phyloP scores from a whole-genome alignment of 768 basidiomycete genomes.

The Pleurotus tuber-regium region DNA sequence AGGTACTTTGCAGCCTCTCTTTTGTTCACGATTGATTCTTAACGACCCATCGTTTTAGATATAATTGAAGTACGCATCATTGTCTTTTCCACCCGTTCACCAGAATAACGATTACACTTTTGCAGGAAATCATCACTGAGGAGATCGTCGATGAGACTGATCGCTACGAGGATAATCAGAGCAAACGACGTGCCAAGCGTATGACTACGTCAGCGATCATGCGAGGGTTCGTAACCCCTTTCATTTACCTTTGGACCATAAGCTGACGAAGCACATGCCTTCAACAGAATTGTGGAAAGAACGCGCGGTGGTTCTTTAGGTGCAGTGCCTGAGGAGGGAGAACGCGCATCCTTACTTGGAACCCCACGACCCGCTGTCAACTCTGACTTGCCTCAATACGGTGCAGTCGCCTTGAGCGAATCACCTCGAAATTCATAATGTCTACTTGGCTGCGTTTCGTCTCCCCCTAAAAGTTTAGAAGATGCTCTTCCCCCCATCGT shows the following conservation, averaged over 20 bases:
- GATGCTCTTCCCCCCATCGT: too few species aligned
- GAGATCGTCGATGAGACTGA: slow-evolving; percentile 97
- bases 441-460: too few species aligned
- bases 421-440: slow-evolving; percentile 1
- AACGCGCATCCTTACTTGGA: slow-evolving; percentile 35
- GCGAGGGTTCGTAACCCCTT: slow-evolving; percentile 54
- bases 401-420: slow-evolving; percentile 5
- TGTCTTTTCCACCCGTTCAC: too few species aligned
- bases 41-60: slow-evolving; percentile 36
- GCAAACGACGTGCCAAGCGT: slow-evolving; percentile 70
- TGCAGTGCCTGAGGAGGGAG: slow-evolving; percentile 17
- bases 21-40: neutral
- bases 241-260: neutral
- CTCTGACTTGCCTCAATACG: slow-evolving; percentile 8
- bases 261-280: neutral
- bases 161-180: slow-evolving; percentile 82
- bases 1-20: slow-evolving; percentile 39
- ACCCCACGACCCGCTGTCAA: slow-evolving; percentile 4
- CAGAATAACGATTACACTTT: too few species aligned
- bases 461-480: too few species aligned
- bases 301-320: slow-evolving; percentile 27
- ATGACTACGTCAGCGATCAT: slow-evolving; percentile 73
- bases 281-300: slow-evolving; percentile 52
- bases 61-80: slow-evolving; percentile 69
- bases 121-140: slow-evolving; percentile 89